These are phyloP conservation scores for Pharus latifolius DNA, from an alignment of 176 grass and related monocot genomes.

Conservation along the genomic window DNA sequence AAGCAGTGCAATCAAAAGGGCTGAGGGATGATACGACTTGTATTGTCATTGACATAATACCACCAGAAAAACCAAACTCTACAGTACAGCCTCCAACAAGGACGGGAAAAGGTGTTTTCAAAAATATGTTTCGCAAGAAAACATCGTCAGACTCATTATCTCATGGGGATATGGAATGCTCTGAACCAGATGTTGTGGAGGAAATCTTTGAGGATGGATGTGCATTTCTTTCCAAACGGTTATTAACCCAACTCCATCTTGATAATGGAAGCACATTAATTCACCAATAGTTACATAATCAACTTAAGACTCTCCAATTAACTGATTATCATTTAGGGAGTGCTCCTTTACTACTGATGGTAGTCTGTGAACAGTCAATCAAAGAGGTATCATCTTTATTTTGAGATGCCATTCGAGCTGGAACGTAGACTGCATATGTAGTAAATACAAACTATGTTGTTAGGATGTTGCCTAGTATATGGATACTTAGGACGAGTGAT, in stretches of 20 bases:
- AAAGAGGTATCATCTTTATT: neutral
- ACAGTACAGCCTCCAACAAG: slow-evolving; percentile 35
- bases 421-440: too few relatives aligned
- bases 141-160: slow-evolving; percentile 32
- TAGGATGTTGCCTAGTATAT: too few relatives aligned
- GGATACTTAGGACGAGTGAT: too few relatives aligned
- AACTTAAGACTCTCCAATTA: neutral
- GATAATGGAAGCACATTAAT: neutral
- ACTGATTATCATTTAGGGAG: neutral
- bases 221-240: slow-evolving; percentile 65
- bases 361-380: neutral
- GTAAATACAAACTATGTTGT: neutral
- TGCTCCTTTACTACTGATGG: neutral
- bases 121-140: slow-evolving; percentile 45
- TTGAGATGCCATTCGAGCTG: neutral
- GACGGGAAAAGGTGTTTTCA: slow-evolving; percentile 58
- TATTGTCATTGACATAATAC: slow-evolving; percentile 78
- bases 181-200: slow-evolving; percentile 52
- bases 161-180: slow-evolving; percentile 32
- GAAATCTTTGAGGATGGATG: slow-evolving; percentile 96
- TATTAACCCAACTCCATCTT: slow-evolving; percentile 9
- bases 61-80: slow-evolving; percentile 54
- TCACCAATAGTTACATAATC: neutral
- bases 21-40: slow-evolving; percentile 97
- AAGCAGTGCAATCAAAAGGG: slow-evolving; percentile 81